Base-by-base conservation (phyloP, 768 basidiomycete genomes). In the Tylopilus balloui region DNA sequence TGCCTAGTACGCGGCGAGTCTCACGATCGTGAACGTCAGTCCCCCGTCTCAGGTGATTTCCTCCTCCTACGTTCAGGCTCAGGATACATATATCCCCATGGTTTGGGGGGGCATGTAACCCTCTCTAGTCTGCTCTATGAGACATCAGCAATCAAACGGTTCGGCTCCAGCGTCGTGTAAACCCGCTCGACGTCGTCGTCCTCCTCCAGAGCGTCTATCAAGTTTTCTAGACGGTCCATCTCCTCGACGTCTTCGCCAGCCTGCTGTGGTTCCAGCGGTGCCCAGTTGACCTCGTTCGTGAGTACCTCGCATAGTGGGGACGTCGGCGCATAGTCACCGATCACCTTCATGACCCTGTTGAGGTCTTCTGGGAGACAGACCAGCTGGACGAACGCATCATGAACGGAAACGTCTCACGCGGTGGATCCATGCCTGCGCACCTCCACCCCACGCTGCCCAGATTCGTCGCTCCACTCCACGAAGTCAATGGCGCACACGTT, bases 111-210 rank as follows among this genome's bases (percentile, higher is more conserved):
- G 36, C 39, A 9, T 32, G 21, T 40, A 19, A 17, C 23, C 19
- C 34, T 31, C n/a, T 45, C 19, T 43, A 54, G 39, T 24, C 13
- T 56, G 44, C 41, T 52, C 54, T 61, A 60, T 44, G 45, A 42
- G 40, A 40, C 37, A 53, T 55, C 55, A 47, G 53, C 63, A 27
- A 67, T 45, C 19, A 69, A 44, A 50, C 37, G 47, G 29, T 62
- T 66, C 23, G 55, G 50, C 35, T 76, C 76, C 45, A 74, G 50
- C 21, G 74, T 80, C 38, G 81, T 82, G 70, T 78, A 84, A 21
- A 86, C 78, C 48, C 73, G 73, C 48, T 78, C 65, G 12, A 77
- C 77, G 58, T 86, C 84, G 45, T 78, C 79, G 50, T 78, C 68
- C 20, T 69, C 77, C 62, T 83, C 80, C 42, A 86, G 62, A 5